Conservation (phyloP, 495 filamentous ascomycete genomes). For the Aspergillus nidulans region DNA sequence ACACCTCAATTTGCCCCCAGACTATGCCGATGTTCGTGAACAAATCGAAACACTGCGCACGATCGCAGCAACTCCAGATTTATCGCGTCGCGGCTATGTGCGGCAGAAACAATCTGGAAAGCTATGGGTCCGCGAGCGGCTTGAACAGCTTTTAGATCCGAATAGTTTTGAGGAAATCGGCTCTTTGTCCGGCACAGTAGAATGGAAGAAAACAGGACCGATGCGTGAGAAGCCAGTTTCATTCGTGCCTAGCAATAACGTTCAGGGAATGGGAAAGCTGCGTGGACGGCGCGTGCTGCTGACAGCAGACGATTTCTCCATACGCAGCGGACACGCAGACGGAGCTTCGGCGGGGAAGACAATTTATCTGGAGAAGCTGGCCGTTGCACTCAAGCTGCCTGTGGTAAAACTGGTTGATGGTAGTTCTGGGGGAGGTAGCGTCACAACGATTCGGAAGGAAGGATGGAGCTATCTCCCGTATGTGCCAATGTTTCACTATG, state of each 20-base stretch:
- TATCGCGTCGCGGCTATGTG: constrained; percentile 50
- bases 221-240: constrained; percentile 46
- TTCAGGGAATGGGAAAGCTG: constrained; percentile 46
- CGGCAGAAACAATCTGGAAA: constrained; percentile 61
- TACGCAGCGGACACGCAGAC: constrained; percentile 59
- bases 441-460: constrained; percentile 51
- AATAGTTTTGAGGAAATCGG: constrained; percentile 54
- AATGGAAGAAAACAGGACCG: constrained; percentile 47
- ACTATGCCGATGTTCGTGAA: constrained; percentile 56
- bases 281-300: constrained; percentile 51
- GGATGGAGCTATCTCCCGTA: constrained; percentile 56
- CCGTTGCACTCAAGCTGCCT: constrained; percentile 47
- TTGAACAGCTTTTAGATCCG: constrained; percentile 51
- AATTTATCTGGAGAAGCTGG: constrained; percentile 54
- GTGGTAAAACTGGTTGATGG: constrained; percentile 62
- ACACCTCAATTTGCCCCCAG: constrained; percentile 45
- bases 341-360: constrained; percentile 55
- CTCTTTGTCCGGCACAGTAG: constrained; percentile 54
- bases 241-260: constrained; percentile 52
- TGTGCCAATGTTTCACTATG: constrained; percentile 45
- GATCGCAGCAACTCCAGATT: constrained; percentile 51
- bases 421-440: constrained; percentile 56
- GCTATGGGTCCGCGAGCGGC: constrained; percentile 60
- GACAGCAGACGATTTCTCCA: constrained; percentile 61
- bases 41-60: constrained; percentile 46